Evolutionary conservation across 1,139 yeast species (phyloP).

Genomic region (Yamadazyma dendronema): DNA sequence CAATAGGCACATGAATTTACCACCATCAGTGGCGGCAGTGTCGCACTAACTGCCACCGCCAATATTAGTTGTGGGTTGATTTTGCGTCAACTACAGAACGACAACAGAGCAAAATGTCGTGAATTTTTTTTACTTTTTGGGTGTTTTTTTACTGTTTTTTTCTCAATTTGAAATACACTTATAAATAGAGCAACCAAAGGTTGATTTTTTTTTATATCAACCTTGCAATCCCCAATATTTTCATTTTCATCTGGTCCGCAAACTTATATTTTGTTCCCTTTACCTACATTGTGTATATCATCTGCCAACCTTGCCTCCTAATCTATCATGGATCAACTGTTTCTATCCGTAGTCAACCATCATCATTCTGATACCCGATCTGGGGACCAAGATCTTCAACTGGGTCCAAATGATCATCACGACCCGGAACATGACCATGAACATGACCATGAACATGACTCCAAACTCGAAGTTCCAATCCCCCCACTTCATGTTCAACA

Average conservation of each 20-base stretch:
- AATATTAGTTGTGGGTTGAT: too few species aligned
- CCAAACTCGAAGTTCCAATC: constrained; percentile 33
- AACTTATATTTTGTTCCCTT: too few species aligned
- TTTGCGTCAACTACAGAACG: too few species aligned
- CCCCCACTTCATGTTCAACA: constrained; percentile 50
- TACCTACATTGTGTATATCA: too few species aligned
- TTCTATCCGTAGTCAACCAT: constrained; percentile 28
- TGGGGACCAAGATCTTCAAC: too few species aligned
- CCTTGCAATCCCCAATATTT: too few species aligned
- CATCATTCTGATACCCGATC: constrained; percentile 2
- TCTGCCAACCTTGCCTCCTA: too few species aligned
- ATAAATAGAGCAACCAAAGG: constrained; percentile 1
- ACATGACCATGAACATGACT: neutral
- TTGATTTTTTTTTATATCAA: constrained; percentile 1
- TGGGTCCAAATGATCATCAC: too few species aligned
- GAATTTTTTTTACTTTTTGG: neutral
- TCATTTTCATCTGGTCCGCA: neutral
- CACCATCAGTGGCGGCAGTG: neutral
- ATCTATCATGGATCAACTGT: constrained; percentile 32
- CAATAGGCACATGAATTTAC: neutral
- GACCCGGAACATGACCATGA: neutral
- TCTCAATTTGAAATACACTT: neutral
- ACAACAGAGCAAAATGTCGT: constrained; percentile 1
- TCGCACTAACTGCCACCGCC: neutral
- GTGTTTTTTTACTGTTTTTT: neutral